Evolutionary conservation across 2,329 filamentous ascomycete species (phyloP), one percentile per base, ranked within the genome.

Genomic region (Metarhizium rileyi): DNA sequence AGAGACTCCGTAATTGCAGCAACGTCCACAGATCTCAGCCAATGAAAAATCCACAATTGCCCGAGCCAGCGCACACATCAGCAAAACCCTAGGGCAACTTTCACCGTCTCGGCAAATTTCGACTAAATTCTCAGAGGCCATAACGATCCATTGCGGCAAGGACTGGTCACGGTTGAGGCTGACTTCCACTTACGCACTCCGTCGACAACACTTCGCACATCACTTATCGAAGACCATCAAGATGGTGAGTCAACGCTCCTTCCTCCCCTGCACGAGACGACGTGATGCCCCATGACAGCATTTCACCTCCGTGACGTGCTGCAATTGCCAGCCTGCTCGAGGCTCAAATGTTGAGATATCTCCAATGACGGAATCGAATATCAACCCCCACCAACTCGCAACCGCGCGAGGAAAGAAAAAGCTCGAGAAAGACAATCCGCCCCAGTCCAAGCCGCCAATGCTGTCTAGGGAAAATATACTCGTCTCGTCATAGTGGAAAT

Each of bases 211-310:
- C 64, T 66, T 69, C 65, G 64, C 63, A 67, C 56, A 65, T 57
- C 65, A 65, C 63, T 49, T 53, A 64, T 66, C 66, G 62, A 66
- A 69, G 64, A 61, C 62, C 65, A 65, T 67, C 66, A 74, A 68
- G 65, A 74, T 74, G 71, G 71, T 74, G 67, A 73, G 71, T 72
- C 57, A 53, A 54, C 55, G 51, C 52, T 51, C 53, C 47, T 51
- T 44, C 46, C 35, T 42, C 47, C 40, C 25, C 22, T 42, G 18
- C 44, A 9, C 27, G 10, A 47, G 27, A 45, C 49, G 46, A 27
- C 45, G 23, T 10, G 10, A 25, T 23, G 23, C 38, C 38, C 38
- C 38, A 42, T 7, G 38, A 22, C 22, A 42, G 38, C 38, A 44
- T 20, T 40, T 7, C 16, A 49, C 26, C 14, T 25, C 30, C n/a